Base-by-base conservation (phyloP, 345 rosid species). In the Erodium maritimum region DNA sequence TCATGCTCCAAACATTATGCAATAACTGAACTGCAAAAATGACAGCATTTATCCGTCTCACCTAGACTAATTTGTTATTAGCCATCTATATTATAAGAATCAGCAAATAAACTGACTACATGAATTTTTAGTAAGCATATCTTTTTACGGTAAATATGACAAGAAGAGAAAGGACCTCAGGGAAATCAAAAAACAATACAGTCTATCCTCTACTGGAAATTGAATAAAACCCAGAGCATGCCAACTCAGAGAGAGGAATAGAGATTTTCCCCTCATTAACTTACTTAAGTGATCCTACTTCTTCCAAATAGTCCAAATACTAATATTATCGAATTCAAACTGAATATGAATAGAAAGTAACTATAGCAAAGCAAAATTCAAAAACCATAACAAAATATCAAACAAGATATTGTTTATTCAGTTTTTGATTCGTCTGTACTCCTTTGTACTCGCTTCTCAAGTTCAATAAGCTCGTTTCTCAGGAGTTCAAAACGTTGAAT, bases 381-480 rank as follows among this genome's bases (percentile, higher is more conserved):
- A 42, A 3, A 12, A 12, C 17, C 48, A 11, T 42, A 14, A 10
- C 14, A 10, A 16, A 10, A 42, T 42, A 12, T 42, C 14, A 42
- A 42, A 12, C 17, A 42, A 10, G 11, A 3, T 42, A 42, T 7
- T 42, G 12, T 9, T 3, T 42, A 8, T 29, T 75, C 85, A 65
- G 64, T 76, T 65, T 73, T 80, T 18, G 87, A 77, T 54, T 80
- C 80, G 72, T 82, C 70, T 51, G 95, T 72, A 77, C 83, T 83
- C 72, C 69, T 82, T 71, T 80, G 90, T 63, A 93, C 91, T 56
- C 96, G 86, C 66, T 79, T 83, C 76, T 93, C 97, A 59, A 93
- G 95, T 76, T 93, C 95, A 59, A 89, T 83, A 33, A 93, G 83
- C 73, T 93, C 99, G 63, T 76, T 89, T 75, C 90, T 83, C 29